Conservation (phyloP, 2,329 filamentous ascomycete species). For the Diplodia sapinea region DNA sequence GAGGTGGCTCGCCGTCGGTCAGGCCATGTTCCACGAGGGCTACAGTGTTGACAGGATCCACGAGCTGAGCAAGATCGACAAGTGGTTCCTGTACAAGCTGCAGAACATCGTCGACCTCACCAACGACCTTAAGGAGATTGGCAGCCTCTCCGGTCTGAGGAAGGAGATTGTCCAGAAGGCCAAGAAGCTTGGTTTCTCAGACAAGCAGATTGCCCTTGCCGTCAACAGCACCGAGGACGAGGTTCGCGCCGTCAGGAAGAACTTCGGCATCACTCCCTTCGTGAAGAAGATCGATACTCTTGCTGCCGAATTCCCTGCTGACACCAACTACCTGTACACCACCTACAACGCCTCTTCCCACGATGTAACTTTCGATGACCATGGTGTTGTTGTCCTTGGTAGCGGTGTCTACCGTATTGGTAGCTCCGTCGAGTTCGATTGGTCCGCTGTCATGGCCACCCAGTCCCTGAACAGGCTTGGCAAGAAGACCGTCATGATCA, state of each 20-base stretch:
- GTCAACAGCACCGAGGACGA: conserved; percentile 87
- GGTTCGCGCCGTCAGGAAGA: conserved; percentile 81
- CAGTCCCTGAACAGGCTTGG: conserved; percentile 82
- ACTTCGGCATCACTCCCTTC: conserved; percentile 89
- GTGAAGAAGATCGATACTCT: conserved; percentile 99
- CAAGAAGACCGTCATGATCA: conserved; percentile 98
- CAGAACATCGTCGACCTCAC: conserved; percentile 95
- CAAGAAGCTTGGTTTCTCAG: conserved; percentile 98
- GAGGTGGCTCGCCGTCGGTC: conserved; percentile 94
- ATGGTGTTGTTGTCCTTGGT: conserved; percentile 86
- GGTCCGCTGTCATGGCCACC: conserved; percentile 93
- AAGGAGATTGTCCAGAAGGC: conserved; percentile 87
- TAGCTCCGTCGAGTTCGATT: conserved; percentile 97
- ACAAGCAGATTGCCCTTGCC: conserved; percentile 88
- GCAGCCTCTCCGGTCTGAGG: conserved; percentile 81
- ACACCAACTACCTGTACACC: conserved; percentile 96
- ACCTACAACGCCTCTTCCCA: conserved; percentile 96
- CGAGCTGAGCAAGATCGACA: conserved; percentile 97
- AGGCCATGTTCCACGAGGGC: conserved; percentile 96
- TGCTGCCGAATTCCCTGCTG: conserved; percentile 92
- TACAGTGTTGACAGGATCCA: conserved; percentile 93
- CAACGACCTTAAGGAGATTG: conserved; percentile 81
- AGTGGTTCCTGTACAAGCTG: conserved; percentile 99
- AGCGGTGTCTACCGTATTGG: conserved; percentile 98
- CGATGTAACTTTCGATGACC: conserved; percentile 92